These are phyloP conservation scores for Phytophthora foliorum DNA, from an alignment of 352 stramenopile species.

Conservation along the genomic window DNA sequence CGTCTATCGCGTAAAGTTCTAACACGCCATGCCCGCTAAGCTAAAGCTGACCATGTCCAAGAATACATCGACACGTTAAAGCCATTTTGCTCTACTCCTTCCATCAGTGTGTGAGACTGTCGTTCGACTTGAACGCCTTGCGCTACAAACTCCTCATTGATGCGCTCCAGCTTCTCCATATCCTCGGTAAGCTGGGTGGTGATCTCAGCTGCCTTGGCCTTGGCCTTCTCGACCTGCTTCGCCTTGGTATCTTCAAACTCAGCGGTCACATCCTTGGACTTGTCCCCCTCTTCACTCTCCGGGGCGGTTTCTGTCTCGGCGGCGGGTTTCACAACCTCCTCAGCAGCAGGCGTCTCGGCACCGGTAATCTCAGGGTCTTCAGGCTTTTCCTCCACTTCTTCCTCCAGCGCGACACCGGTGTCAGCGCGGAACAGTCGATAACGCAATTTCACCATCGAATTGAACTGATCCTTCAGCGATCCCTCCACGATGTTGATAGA, in stretches of 20 bases:
- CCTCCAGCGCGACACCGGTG: constrained; percentile 52
- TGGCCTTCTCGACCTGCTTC: constrained; percentile 34
- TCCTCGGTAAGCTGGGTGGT: constrained; percentile 67
- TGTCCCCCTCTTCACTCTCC: constrained; percentile 44
- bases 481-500: constrained; percentile 84
- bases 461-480: constrained; percentile 80
- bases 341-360: constrained; percentile 28
- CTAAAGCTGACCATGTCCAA: too few species aligned
- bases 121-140: too few species aligned
- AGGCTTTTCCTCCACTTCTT: constrained; percentile 46
- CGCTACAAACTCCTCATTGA: constrained; percentile 88
- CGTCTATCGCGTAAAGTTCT: too few species aligned
- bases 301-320: constrained; percentile 24
- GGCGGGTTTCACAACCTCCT: constrained; percentile 20
- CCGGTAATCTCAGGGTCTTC: constrained; percentile 48
- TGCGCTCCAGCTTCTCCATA: constrained; percentile 87
- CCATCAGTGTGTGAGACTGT: too few species aligned
- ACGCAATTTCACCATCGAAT: constrained; percentile 77
- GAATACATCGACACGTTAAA: too few species aligned
- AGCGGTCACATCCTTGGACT: constrained; percentile 23
- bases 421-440: constrained; percentile 76
- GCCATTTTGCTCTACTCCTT: too few species aligned
- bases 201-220: constrained; percentile 41
- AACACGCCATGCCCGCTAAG: too few species aligned
- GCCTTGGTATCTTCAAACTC: constrained; percentile 27